These are phyloP conservation scores for Sporothrix pallida DNA, from an alignment of 2,329 filamentous ascomycete genomes.

Conservation along the genomic window DNA sequence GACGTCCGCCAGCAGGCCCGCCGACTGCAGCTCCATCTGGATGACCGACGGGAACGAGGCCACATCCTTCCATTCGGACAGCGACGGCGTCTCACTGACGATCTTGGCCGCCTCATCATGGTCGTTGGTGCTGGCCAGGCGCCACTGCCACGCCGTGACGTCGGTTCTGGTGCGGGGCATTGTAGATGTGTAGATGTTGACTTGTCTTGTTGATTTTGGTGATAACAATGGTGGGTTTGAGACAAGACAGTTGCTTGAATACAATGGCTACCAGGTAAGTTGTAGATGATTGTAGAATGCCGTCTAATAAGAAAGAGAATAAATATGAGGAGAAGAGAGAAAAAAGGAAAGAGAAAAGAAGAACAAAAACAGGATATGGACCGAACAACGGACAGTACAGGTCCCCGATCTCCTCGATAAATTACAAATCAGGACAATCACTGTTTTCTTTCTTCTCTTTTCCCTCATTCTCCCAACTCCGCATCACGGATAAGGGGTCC, in stretches of 20 bases:
- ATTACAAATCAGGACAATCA: conserved; percentile 1
- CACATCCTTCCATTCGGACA: conserved; percentile 58
- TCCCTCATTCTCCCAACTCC: background rate
- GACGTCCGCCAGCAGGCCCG: conserved; percentile 70
- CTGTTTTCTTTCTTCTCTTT: background rate
- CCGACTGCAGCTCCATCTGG: conserved; percentile 68
- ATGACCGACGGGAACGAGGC: conserved; percentile 70
- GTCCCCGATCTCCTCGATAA: background rate
- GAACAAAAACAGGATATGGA: too few species aligned
- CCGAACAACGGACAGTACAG: background rate
- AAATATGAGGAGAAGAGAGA: background rate
- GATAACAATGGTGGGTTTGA: background rate
- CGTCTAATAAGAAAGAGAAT: too few species aligned
- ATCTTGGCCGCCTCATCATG: conserved; percentile 59
- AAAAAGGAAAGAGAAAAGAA: background rate
- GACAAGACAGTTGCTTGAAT: background rate
- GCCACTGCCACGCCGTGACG: conserved; percentile 20
- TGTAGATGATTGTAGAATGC: too few species aligned
- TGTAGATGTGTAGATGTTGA: background rate
- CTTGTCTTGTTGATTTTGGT: background rate
- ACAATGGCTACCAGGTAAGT: too few species aligned
- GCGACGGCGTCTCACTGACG: conserved; percentile 54
- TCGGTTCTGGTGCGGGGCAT: conserved; percentile 7
- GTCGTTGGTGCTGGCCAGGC: conserved; percentile 22
- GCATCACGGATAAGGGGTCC: background rate